A percentile compares a stretch with the other conserved stretches of the same genome.
Conservation (phyloP, 169 alveolate species). For the Blepharisma undulans region DNA sequence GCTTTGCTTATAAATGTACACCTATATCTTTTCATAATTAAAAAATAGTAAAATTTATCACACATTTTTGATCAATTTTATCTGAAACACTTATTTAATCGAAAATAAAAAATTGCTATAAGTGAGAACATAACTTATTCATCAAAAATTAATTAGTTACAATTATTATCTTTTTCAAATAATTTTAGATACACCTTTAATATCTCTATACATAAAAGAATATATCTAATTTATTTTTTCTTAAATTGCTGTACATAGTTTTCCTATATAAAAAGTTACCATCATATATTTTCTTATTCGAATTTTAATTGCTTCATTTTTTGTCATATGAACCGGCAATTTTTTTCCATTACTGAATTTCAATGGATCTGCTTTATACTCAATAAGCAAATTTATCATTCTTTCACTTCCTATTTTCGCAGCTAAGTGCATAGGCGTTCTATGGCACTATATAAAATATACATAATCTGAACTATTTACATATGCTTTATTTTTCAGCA, state of each 20-base stretch:
- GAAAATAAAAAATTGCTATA: too few species aligned
- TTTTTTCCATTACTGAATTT: not conserved
- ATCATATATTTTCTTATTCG: conserved; percentile 8
- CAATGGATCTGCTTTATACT: conserved; percentile 26
- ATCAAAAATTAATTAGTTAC: not conserved
- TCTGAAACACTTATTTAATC: too few species aligned
- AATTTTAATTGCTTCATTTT: not conserved
- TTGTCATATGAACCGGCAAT: not conserved
- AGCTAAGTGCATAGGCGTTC: conserved; percentile 30
- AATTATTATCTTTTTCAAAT: not conserved
- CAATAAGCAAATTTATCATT: not conserved
- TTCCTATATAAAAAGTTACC: not conserved
- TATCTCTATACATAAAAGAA: not conserved
- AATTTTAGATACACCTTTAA: not conserved
- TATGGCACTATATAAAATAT: not conserved
- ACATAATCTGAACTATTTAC: conserved; percentile 13
- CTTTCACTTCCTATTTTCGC: not conserved
- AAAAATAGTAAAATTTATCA: too few species aligned
- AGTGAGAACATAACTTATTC: too few species aligned
- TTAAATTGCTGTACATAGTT: not conserved
- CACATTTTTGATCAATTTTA: too few species aligned
- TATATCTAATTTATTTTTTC: not conserved
- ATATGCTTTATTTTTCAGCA: not conserved
- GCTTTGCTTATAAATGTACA: too few species aligned
- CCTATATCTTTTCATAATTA: too few species aligned